These are phyloP conservation scores for Solanum ahanhuiri DNA, from an alignment of 257 asterid genomes.

Conservation along the genomic window DNA sequence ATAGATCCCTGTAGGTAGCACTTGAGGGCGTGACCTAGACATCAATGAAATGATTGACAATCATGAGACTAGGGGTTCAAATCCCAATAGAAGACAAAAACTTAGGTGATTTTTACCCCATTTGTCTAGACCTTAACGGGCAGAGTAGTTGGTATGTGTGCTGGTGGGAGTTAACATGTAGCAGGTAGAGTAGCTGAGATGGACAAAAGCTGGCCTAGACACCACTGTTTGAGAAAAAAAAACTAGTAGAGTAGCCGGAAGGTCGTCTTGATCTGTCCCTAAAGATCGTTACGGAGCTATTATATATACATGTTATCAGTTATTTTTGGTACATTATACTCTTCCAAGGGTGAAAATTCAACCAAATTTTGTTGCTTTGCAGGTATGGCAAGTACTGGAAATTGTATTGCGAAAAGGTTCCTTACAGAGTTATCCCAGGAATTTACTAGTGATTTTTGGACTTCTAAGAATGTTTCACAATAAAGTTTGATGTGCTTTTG, in stretches of 20 bases:
- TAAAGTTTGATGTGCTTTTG: background rate
- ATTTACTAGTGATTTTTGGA: slow-evolving; percentile 36
- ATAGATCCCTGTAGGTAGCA: background rate
- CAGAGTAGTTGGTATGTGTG: background rate
- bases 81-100: background rate
- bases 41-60: background rate
- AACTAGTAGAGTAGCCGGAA: background rate
- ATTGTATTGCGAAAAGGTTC: slow-evolving; percentile 80
- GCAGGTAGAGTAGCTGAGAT: background rate
- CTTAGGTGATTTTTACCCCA: background rate
- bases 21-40: background rate
- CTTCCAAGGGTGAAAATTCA: background rate
- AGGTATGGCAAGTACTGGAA: slow-evolving; percentile 97
- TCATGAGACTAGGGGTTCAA: background rate
- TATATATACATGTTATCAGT: background rate
- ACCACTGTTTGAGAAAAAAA: background rate
- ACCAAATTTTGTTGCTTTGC: slow-evolving; percentile 8
- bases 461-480: background rate
- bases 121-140: background rate
- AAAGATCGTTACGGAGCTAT: background rate
- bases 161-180: background rate
- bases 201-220: background rate
- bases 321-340: background rate
- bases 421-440: slow-evolving; percentile 65
- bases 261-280: background rate